Base-by-base conservation (phyloP, 805 yeast species). In the Sugiyamaella americana region DNA sequence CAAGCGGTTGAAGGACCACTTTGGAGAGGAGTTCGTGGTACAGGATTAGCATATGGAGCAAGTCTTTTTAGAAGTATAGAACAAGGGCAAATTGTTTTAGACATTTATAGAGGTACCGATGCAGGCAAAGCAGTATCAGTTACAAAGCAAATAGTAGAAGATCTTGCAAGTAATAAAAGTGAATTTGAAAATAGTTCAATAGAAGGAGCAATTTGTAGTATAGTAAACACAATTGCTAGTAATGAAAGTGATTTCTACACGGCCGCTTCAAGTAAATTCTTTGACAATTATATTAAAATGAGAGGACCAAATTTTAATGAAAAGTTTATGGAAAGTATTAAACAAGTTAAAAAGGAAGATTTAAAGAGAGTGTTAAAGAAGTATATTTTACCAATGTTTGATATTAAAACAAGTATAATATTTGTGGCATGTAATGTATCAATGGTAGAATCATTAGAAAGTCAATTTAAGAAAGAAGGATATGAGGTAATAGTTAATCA, bases 1-100 rank as follows among this genome's bases (percentile, higher is more conserved):
- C 84, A 82, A 53, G 84, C 87, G 32, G 87, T 87, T 17, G 98
- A 93, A 63, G 98, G 98, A 2, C 98, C 98, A 30, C 82, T 91
- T 52, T 91, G 98, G 97, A 77, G 87, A 58, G 96, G 94, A 47
- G 85, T 93, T 29, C 78, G 98, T 66, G 98, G 98, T 36, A 75
- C 88, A 1, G 98, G 98, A 2, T 69, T 86, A 37, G 97, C 97
- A 0, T 93, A 93, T 63, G 97, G 96, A 34, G 93, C 91, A 1
- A 71, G 69, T 46, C 71, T 87, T 55, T 60, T 71, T 38, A 71
- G 78, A 41, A 73, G 75, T 51, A 59, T 76, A 10, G 96, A 87
- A 54, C 67, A 76, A 36, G 91, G 94, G 2, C 76, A 73, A 44
- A 64, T 91, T 51, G 71, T 73, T 3, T 86, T 82, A 57, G 73